Evolutionary conservation across 129 eudicot genomes (phyloP), one percentile per base, ranked within the genome.

Genomic region (Escallonia rubra): DNA sequence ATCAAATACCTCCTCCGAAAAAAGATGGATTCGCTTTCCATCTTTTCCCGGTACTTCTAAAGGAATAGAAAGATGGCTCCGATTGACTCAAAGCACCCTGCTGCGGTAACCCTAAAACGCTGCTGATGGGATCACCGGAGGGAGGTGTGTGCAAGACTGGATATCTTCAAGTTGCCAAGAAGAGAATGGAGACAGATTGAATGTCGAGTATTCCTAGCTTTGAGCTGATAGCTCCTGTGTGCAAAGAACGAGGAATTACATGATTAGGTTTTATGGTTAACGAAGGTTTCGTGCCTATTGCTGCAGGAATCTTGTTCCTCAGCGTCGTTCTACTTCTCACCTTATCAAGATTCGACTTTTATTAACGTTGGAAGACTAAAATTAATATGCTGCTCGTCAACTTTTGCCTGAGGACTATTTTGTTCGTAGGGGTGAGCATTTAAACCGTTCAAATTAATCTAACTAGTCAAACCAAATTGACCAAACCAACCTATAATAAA

Each of bases 221-320:
- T 5, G 96, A 88, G 73, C 66, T 80, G 71, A 38, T 65, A 54
- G 34, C 77, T 8, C 75, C 82, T 72, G 48, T 85, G 41, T 52
- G 73, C 78, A 56, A 77, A 63, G 48, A 57, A 8, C 85, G 65
- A 13, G 41, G 61, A 50, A 61, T 34, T 1, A 14, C 4, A 5
- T 7, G 3, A 74, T 88, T 54, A 79, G 86, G 90, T 69, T 77
- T 40, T 65, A 80, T 41, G 65, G 16, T 3, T 68, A 89, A 23
- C 89, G 98, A 96, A 93, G 72, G 82, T 93, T 1, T 23, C 88
- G 90, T 76, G 81, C 74, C 88, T 89, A 47, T 79, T 86, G 41
- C 85, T 73, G 2, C 59, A 89, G 51, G 95, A 79, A 4, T 76
- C 86, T 2, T 84, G 86, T 41, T 86, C 92, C 57, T 96, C 96